Evolutionary conservation across 768 basidiomycete species (phyloP).

Genomic region (Strobilomyces confusus): DNA sequence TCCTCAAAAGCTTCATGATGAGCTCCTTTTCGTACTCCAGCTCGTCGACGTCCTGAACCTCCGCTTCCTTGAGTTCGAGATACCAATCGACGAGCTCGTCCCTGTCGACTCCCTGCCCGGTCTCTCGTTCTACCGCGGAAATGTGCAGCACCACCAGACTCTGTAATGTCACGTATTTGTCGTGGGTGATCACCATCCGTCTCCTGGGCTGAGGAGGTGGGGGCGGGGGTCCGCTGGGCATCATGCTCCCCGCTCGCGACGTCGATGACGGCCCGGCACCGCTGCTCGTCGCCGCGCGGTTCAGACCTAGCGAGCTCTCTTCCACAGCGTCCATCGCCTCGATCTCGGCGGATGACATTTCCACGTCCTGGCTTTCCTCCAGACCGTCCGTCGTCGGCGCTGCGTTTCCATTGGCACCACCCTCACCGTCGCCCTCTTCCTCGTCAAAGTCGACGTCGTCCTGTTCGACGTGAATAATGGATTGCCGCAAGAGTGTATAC

Average conservation of each 20-base stretch:
- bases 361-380: slow-evolving; percentile 55
- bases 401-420: slow-evolving; percentile 35
- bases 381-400: slow-evolving; percentile 35
- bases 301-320: slow-evolving; percentile 41
- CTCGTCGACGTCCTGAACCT: slow-evolving; percentile 80
- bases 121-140: slow-evolving; percentile 68
- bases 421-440: slow-evolving; percentile 67
- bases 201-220: slow-evolving; percentile 51
- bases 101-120: slow-evolving; percentile 72
- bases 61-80: slow-evolving; percentile 81
- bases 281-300: slow-evolving; percentile 35
- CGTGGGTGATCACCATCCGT: slow-evolving; percentile 92
- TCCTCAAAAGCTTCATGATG: slow-evolving; percentile 82
- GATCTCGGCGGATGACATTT: slow-evolving; percentile 60
- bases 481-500: slow-evolving; percentile 88
- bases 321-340: slow-evolving; percentile 51
- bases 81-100: slow-evolving; percentile 98
- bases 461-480: slow-evolving; percentile 99
- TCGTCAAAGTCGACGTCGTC: slow-evolving; percentile 98
- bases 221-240: slow-evolving; percentile 31
- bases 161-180: slow-evolving; percentile 89
- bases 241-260: slow-evolving; percentile 24
- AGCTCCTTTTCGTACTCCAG: slow-evolving; percentile 89
- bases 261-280: slow-evolving; percentile 32
- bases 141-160: slow-evolving; percentile 84